Evolutionary conservation across 306 rosid species (phyloP).

Genomic region (Oemleria cerasiformis): DNA sequence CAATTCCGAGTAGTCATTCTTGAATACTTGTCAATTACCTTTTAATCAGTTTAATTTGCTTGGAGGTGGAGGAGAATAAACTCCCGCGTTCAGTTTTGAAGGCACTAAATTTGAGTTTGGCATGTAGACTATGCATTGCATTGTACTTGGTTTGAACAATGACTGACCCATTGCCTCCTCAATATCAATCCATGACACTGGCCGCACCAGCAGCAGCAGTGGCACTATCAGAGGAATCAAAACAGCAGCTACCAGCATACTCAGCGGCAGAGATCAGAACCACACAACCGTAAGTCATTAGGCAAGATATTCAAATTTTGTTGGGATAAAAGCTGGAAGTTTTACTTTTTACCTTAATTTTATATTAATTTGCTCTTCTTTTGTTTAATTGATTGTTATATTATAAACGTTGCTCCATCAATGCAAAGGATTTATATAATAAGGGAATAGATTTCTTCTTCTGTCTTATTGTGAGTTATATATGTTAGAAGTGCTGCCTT

Average conservation of each 20-base stretch:
- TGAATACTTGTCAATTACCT: not conserved
- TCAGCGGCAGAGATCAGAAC: conserved; percentile 43
- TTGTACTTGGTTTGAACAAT: no score
- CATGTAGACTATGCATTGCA: no score
- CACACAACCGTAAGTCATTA: conserved; percentile 34
- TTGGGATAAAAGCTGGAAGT: no score
- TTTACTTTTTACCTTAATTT: not conserved
- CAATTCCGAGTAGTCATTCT: not conserved
- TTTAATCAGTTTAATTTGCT: not conserved
- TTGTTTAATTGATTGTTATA: not conserved
- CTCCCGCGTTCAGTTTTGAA: not conserved
- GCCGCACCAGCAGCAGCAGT: conserved; percentile 75
- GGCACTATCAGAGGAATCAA: conserved; percentile 70
- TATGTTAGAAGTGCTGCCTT: not conserved
- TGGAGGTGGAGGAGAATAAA: conserved; percentile 13
- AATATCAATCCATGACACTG: conserved; percentile 76
- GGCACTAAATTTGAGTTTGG: not conserved
- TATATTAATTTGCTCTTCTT: not conserved
- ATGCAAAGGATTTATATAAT: conserved; percentile 8
- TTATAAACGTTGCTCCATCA: not conserved
- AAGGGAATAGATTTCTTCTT: conserved; percentile 7
- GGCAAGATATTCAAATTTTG: not conserved
- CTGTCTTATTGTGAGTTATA: not conserved
- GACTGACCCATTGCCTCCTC: conserved; percentile 56
- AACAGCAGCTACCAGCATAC: conserved; percentile 47